Percentiles rank a stretch among this genome's conserved stretches.
These are phyloP conservation scores for Barnettozyma californica DNA, from an alignment of 805 yeast species.

Conservation along the genomic window DNA sequence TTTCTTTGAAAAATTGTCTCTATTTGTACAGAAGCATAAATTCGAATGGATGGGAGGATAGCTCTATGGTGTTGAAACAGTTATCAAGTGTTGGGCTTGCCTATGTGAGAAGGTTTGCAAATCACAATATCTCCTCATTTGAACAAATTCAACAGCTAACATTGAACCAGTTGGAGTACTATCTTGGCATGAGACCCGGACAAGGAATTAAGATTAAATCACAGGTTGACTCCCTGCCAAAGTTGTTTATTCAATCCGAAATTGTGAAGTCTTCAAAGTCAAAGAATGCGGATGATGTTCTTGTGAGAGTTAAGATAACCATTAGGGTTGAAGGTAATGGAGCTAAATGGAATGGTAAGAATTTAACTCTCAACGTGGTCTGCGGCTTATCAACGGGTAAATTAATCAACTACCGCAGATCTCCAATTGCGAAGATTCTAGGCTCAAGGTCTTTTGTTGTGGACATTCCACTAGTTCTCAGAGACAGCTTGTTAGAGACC, in stretches of 20 bases:
- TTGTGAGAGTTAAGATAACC: constrained; percentile 19
- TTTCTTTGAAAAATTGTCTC: constrained; percentile 35
- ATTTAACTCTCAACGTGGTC: constrained; percentile 29
- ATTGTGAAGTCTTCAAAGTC: constrained; percentile 9
- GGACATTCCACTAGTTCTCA: constrained; percentile 16
- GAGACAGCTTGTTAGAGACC: constrained; percentile 25
- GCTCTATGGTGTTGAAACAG: constrained; percentile 40
- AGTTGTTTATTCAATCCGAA: constrained; percentile 23
- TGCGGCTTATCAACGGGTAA: constrained; percentile 28
- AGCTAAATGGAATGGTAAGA: constrained; percentile 30
- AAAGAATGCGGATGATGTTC: constrained; percentile 16
- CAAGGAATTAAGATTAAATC: constrained; percentile 33
- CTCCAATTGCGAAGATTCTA: constrained; percentile 25
- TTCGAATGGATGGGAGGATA: constrained; percentile 48
- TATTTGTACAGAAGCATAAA: constrained; percentile 34
- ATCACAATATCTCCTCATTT: constrained; percentile 31
- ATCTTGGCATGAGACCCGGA: constrained; percentile 36
- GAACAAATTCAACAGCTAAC: constrained; percentile 27
- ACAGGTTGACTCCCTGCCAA: constrained; percentile 34
- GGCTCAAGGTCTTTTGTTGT: constrained; percentile 27
- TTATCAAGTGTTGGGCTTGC: constrained; percentile 41
- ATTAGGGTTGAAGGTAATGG: constrained; percentile 12
- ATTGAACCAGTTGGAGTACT: constrained; percentile 34
- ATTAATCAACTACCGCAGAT: constrained; percentile 41
- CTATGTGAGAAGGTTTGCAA: constrained; percentile 33